A percentile compares a stretch with the other conserved stretches of the same genome.
Evolutionary conservation across 1,284 basidiomycete genomes (phyloP).

Genomic region (Coniophora puteana): DNA sequence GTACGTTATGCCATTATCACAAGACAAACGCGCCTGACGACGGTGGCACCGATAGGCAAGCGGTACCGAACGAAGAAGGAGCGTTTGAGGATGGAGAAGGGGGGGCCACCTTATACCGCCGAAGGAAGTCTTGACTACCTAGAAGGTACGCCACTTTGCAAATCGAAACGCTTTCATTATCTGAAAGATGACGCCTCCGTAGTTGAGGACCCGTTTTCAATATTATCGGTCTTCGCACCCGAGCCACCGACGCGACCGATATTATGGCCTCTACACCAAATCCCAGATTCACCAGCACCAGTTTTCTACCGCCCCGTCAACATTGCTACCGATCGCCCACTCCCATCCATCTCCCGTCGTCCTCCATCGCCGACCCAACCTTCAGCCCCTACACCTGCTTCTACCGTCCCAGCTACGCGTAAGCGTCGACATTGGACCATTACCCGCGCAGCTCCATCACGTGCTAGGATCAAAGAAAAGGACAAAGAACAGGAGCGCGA

Average conservation of each 20-base stretch:
- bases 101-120: conserved; percentile 58
- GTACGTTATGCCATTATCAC: conserved; percentile 28
- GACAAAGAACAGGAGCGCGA: conserved; percentile 38
- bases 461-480: conserved; percentile 49
- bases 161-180: background rate
- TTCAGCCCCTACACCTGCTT: background rate
- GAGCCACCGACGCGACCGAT: conserved; percentile 50
- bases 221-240: conserved; percentile 59
- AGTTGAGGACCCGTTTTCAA: conserved; percentile 78
- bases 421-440: conserved; percentile 39
- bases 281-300: conserved; percentile 9
- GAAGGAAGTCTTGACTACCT: conserved; percentile 75
- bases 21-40: background rate
- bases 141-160: conserved; percentile 46
- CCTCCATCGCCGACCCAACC: no score
- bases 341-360: conserved; percentile 4
- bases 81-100: conserved; percentile 64
- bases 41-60: conserved; percentile 47
- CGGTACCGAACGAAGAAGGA: conserved; percentile 77
- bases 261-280: conserved; percentile 49
- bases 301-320: conserved; percentile 14
- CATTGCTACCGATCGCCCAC: conserved; percentile 15
- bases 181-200: background rate
- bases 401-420: conserved; percentile 5
- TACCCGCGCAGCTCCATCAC: conserved; percentile 32